A percentile compares a stretch with the other conserved stretches of the same genome.
Evolutionary conservation across 257 asterid species (phyloP).

Genomic region (Eustoma russellianum): DNA sequence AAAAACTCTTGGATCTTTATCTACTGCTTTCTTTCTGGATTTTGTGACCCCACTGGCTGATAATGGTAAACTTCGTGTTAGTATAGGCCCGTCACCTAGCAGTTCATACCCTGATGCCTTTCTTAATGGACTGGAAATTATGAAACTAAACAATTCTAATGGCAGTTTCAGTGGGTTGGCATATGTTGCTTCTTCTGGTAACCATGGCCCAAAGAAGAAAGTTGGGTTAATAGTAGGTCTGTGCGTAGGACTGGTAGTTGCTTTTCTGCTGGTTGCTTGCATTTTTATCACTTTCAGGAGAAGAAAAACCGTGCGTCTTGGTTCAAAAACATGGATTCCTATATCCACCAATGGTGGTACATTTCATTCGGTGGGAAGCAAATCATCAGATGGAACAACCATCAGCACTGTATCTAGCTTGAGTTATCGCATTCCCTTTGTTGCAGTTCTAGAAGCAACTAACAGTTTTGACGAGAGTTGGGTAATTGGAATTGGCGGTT

Average conservation of each 20-base stretch:
- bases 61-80: constrained; percentile 24
- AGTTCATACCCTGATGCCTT: constrained; percentile 45
- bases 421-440: constrained; percentile 75
- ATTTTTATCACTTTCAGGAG: constrained; percentile 27
- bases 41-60: constrained; percentile 38
- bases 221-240: constrained; percentile 60
- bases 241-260: constrained; percentile 33
- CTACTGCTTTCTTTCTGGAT: constrained; percentile 49
- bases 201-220: constrained; percentile 31
- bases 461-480: constrained; percentile 57
- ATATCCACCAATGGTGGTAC: constrained; percentile 47
- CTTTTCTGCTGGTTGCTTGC: constrained; percentile 21
- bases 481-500: constrained; percentile 80
- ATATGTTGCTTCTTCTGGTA: constrained; percentile 22
- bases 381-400: constrained; percentile 66
- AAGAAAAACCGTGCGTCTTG: constrained; percentile 32
- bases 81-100: constrained; percentile 50
- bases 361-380: constrained; percentile 83
- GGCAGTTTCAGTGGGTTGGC: constrained; percentile 47
- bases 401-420: constrained; percentile 46
- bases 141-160: constrained; percentile 54
- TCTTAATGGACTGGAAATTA: constrained; percentile 66
- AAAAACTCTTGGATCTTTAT: constrained; percentile 18
- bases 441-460: constrained; percentile 63
- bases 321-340: constrained; percentile 69